Conservation (phyloP, 192 early-diverging fungal genomes). For the Funneliformis geosporum region DNA sequence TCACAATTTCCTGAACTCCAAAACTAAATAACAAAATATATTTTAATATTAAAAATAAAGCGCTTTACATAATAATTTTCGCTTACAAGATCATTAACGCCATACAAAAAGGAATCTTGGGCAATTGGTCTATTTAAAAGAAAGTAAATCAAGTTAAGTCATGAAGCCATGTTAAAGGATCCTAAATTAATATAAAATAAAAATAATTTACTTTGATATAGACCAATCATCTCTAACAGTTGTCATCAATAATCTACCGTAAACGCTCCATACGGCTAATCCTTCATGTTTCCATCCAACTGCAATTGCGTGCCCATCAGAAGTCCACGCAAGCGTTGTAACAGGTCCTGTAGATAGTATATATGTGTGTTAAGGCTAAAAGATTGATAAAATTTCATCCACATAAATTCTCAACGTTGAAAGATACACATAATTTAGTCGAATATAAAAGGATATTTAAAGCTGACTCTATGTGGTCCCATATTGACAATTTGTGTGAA, state of each 20-base stretch:
- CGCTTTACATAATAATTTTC: background rate
- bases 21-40: slow-evolving; percentile 48
- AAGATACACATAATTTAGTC: too few relatives aligned
- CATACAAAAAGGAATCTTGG: slow-evolving; percentile 61
- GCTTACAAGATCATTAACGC: slow-evolving; percentile 59
- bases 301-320: slow-evolving; percentile 72
- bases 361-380: slow-evolving; percentile 17
- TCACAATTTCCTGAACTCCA: slow-evolving; percentile 72
- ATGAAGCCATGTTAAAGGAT: background rate
- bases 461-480: slow-evolving; percentile 24
- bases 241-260: slow-evolving; percentile 62
- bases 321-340: slow-evolving; percentile 65
- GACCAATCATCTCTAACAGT: slow-evolving; percentile 55
- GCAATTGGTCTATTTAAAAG: slow-evolving; percentile 21
- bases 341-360: slow-evolving; percentile 43
- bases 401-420: too few relatives aligned
- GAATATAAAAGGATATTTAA: slow-evolving; percentile 30
- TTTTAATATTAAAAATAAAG: background rate
- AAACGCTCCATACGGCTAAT: slow-evolving; percentile 78
- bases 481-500: slow-evolving; percentile 50
- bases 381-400: background rate
- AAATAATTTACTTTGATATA: slow-evolving; percentile 39
- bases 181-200: background rate
- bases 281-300: slow-evolving; percentile 67
- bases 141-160: background rate